phyloP scores from a whole-genome alignment of 2,329 filamentous ascomycete genomes.

The Cercospora sp. region DNA sequence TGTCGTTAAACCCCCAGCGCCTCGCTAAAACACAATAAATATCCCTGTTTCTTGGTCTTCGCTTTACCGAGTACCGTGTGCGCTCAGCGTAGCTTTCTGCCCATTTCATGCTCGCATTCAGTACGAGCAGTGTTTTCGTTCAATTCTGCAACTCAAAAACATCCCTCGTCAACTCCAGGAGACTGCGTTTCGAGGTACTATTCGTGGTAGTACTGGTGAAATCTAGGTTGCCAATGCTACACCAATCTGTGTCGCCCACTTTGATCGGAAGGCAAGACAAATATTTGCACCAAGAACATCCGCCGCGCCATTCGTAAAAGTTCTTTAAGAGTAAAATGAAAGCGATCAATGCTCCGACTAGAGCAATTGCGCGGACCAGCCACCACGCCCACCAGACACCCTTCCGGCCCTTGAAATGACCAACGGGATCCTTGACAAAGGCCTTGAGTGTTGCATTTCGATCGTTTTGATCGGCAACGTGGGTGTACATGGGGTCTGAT shows the following conservation, averaged over 20 bases:
- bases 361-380: conserved; percentile 74
- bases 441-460: conserved; percentile 39
- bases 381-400: conserved; percentile 98
- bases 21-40: conserved; percentile 8
- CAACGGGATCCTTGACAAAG: conserved; percentile 55
- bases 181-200: conserved; percentile 20
- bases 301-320: conserved; percentile 78
- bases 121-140: background rate
- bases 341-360: conserved; percentile 77
- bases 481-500: conserved; percentile 27
- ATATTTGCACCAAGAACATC: conserved; percentile 92
- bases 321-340: conserved; percentile 88
- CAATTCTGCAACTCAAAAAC: conserved; percentile 12
- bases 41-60: background rate
- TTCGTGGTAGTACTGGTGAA: conserved; percentile 34
- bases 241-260: conserved; percentile 56
- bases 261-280: conserved; percentile 79
- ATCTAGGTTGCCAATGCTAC: conserved; percentile 52
- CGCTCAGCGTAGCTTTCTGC: background rate
- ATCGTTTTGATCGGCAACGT: conserved; percentile 23
- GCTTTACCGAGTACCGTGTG: background rate
- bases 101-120: background rate
- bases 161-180: conserved; percentile 22
- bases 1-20: conserved; percentile 7
- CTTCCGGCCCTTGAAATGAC: conserved; percentile 90